Evolutionary conservation across 345 rosid species (phyloP), one percentile per base, ranked within the genome.

Genomic region (Aquilaria yunnanensis): DNA sequence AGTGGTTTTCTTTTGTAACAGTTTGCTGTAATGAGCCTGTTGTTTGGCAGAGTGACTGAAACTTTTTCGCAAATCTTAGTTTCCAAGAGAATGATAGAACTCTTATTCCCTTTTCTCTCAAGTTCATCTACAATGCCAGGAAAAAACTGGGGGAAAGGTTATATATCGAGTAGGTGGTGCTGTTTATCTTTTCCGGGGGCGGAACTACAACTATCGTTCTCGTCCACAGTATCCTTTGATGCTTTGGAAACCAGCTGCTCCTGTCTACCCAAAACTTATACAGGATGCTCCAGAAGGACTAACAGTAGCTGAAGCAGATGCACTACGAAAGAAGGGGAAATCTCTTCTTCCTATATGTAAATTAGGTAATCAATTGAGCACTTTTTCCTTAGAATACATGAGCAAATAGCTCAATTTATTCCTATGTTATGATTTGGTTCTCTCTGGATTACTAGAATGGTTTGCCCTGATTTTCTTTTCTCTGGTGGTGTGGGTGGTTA

Each of bases 181-280:
- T 3, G 76, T 93, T 69, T 93, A 83, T 71, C 88, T 93, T 64
- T 93, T 90, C 62, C 78, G 94, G 48, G 98, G 98, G n/a, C 81
- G 94, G 63, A 90, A 93, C 81, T 93, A 93, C 66, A 80, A 88
- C 51, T 79, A 84, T 73, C 79, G 81, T 8, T 79, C 86, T 70
- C 96, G 94, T 73, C 94, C 94, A 0, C 86, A 78, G 65, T 86
- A 83, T 53, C 98, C 97, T 0, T 59, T 90, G 71, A 93, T 90
- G 98, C 78, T 90, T 33, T 93, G 97, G 98, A 90, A 93, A 71
- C 98, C 98, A 49, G 97, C 98, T 67, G 74, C 98, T 79, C 97
- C 98, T 9, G 96, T 93, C 57, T 93, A 90, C 74, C 97, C 96
- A 7, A 90, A 90, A 72, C 97, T 93, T 43, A 90, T 93, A 63